Conservation (phyloP, 1,284 basidiomycete species). For the Entoloma clypeatum region DNA sequence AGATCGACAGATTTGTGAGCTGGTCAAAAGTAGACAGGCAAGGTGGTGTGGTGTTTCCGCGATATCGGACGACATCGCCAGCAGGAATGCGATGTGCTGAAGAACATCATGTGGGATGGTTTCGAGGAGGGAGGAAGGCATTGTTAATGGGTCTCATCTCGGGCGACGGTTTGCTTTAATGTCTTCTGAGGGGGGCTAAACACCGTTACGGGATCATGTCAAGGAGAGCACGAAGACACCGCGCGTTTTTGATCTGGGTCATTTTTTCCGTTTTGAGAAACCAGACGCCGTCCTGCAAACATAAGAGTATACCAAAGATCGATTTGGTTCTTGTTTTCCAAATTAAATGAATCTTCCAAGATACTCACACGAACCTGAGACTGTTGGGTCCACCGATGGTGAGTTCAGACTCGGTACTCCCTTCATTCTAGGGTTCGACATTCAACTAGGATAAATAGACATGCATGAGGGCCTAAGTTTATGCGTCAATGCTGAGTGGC, state of each 20-base stretch:
- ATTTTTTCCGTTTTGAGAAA: conserved; percentile 8
- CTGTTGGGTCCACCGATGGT: no score
- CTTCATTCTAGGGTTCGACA: no score
- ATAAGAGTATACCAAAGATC: not conserved
- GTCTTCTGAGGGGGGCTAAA: conserved; percentile 7
- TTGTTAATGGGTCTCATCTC: conserved; percentile 20
- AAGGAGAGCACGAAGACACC: conserved; percentile 6
- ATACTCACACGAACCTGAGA: not conserved
- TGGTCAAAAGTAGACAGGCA: conserved; percentile 41
- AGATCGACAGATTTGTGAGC: conserved; percentile 38
- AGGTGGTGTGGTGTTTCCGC: conserved; percentile 37
- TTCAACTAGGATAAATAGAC: no score
- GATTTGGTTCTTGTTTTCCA: conserved; percentile 2
- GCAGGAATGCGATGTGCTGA: conserved; percentile 46
- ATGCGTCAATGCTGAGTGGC: no score
- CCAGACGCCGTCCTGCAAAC: not conserved
- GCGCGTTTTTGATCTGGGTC: conserved; percentile 2
- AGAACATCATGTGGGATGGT: conserved; percentile 48
- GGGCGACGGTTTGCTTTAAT: conserved; percentile 18
- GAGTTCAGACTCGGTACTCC: no score
- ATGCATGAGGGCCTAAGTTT: no score
- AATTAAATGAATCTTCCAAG: not conserved
- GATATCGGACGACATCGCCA: conserved; percentile 33
- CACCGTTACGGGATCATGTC: conserved; percentile 13
- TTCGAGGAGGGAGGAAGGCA: conserved; percentile 44